Evolutionary conservation across 331 rosid species (phyloP).

Genomic region (Pyrus hybrid): DNA sequence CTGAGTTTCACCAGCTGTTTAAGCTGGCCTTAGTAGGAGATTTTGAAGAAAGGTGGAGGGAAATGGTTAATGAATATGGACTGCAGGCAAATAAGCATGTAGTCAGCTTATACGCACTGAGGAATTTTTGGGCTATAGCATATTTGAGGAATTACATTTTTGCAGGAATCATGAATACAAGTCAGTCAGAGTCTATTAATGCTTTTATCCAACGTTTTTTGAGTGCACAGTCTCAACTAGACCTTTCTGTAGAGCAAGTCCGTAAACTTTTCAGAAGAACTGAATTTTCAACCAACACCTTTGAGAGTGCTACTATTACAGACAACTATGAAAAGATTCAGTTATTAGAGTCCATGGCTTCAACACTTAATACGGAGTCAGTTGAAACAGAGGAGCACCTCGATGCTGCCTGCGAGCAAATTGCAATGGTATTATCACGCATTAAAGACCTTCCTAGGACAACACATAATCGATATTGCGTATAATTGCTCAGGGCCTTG

Average conservation of each 20-base stretch:
- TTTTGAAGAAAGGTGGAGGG: slow-evolving; percentile 73
- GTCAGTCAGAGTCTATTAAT: slow-evolving; percentile 50
- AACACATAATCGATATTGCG: slow-evolving; percentile 35
- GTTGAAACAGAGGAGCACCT: slow-evolving; percentile 70
- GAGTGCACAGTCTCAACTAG: slow-evolving; percentile 62
- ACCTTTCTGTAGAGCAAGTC: slow-evolving; percentile 53
- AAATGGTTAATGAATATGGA: slow-evolving; percentile 61
- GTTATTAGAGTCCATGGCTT: slow-evolving; percentile 53
- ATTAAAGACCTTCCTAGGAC: slow-evolving; percentile 59
- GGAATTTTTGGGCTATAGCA: slow-evolving; percentile 74
- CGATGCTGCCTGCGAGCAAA: slow-evolving; percentile 62
- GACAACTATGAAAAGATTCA: slow-evolving; percentile 54
- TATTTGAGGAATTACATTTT: slow-evolving; percentile 70
- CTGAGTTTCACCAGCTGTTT: slow-evolving; percentile 67
- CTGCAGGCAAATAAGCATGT: slow-evolving; percentile 67
- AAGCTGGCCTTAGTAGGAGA: slow-evolving; percentile 54
- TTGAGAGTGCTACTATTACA: slow-evolving; percentile 26
- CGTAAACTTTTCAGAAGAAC: slow-evolving; percentile 12
- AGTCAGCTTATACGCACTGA: slow-evolving; percentile 58
- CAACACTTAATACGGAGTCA: slow-evolving; percentile 53
- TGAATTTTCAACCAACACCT: slow-evolving; percentile 15
- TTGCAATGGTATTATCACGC: slow-evolving; percentile 49
- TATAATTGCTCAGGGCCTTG: slow-evolving; percentile 46
- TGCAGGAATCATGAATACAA: slow-evolving; percentile 61
- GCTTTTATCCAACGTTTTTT: slow-evolving; percentile 69